Evolutionary conservation across 208 protist genomes (phyloP).

Genomic region (Borovskyia barvae): DNA sequence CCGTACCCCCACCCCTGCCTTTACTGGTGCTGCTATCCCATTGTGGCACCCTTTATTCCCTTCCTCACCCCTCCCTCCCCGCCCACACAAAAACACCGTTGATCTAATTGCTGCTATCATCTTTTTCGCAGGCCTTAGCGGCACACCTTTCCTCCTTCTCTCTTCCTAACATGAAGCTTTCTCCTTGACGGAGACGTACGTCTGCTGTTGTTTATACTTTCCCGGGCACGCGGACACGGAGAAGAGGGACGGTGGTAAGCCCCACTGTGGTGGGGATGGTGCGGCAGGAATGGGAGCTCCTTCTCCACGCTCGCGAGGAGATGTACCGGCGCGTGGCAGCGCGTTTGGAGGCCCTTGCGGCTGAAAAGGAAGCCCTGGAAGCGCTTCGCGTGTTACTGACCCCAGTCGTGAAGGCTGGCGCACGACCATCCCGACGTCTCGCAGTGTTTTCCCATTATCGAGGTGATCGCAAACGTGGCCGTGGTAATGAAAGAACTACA

Average conservation of each 20-base stretch:
- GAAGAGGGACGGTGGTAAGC: too few relatives aligned
- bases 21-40: too few relatives aligned
- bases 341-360: neutral
- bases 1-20: too few relatives aligned
- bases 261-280: too few relatives aligned
- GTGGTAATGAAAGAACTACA: neutral
- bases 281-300: neutral
- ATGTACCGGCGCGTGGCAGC: neutral
- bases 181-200: too few relatives aligned
- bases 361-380: conserved; percentile 9
- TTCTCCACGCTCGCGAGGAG: neutral
- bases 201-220: too few relatives aligned
- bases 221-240: too few relatives aligned
- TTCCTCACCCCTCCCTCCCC: too few relatives aligned
- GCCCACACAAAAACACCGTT: too few relatives aligned
- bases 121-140: too few relatives aligned
- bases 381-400: conserved; percentile 5
- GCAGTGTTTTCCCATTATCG: neutral
- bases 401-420: neutral
- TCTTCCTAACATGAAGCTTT: neutral
- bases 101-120: too few relatives aligned
- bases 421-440: neutral
- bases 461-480: neutral
- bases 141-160: neutral
- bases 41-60: too few relatives aligned